Evolutionary conservation across 73 alveolate species (phyloP).

Genomic region (Tetrahymena borealis): DNA sequence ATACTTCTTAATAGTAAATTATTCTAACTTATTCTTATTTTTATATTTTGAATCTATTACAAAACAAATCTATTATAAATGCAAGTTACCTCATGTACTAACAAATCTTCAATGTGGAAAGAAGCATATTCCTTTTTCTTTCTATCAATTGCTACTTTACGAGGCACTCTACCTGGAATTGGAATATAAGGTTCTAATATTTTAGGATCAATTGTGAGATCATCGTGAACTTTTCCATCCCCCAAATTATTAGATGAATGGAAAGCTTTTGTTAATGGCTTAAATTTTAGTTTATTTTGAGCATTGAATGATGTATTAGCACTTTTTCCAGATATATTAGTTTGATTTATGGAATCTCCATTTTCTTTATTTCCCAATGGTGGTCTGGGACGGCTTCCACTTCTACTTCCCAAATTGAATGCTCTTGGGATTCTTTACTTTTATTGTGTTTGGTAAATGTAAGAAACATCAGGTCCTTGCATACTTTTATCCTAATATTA

Average conservation of each 20-base stretch:
- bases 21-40: too few relatives aligned
- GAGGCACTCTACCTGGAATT: slow-evolving; percentile 92
- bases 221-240: slow-evolving; percentile 46
- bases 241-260: neutral
- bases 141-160: slow-evolving; percentile 94
- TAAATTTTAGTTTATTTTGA: neutral
- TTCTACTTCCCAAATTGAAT: slow-evolving; percentile 6
- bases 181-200: slow-evolving; percentile 87
- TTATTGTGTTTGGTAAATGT: neutral
- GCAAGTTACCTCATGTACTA: slow-evolving; percentile 26
- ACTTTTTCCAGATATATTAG: neutral
- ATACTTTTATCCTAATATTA: neutral
- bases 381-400: slow-evolving; percentile 6
- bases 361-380: slow-evolving; percentile 13
- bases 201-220: slow-evolving; percentile 76
- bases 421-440: slow-evolving; percentile 37
- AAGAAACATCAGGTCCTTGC: neutral
- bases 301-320: neutral
- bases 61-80: too few relatives aligned
- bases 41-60: too few relatives aligned
- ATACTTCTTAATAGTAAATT: too few relatives aligned
- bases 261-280: neutral
- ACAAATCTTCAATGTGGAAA: slow-evolving; percentile 78
- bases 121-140: slow-evolving; percentile 88
- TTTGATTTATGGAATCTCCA: neutral